Evolutionary conservation across 2,329 filamentous ascomycete genomes (phyloP), one percentile per base, ranked within the genome.

Genomic region (Curvularia sp.): DNA sequence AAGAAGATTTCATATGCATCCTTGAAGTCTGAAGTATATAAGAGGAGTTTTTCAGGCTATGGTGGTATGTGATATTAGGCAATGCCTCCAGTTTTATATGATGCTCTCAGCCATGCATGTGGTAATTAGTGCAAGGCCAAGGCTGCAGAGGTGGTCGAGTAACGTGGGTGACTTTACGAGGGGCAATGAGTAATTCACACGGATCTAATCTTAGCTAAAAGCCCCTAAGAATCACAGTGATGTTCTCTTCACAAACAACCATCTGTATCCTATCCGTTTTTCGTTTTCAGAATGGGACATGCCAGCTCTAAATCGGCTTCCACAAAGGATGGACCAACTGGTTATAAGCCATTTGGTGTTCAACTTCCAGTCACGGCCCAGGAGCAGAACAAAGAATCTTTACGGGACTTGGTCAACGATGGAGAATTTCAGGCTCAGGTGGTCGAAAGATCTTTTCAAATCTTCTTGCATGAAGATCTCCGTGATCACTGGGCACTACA

Each of bases 341-440:
- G 33, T 15, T 13, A 42, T 33, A 5, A 24, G 35, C 12, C 3
- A 26, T 24, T 26, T 2, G 24, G 18, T 9, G 15, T 38, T 6
- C 4, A 10, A 8, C 44, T 49, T 28, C 28, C 30, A 28, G 38
- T 4, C 0, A 55, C 30, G 1, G 15, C 9, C 15, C 9, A 49
- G 24, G 31, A 38, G 38, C 28, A 55, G 22, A 28, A 1, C 5
- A 38, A 38, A 1, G 28, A 49, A 12, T 35, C 20, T 9, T 8
- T 55, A 12, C n/a, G 5, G 46, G 20, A 35, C 26, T 44, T 53
- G n/a, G 35, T 57, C 1, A 42, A 42, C 18, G 10, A 53, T 43
- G 6, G 55, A 12, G 9, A 48, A 15, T 53, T 57, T 38, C 28
- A 57, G 43, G 49, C 43, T 20, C 20, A 57, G n/a, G 35, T 57